Conservation (phyloP, 2,329 filamentous ascomycete species). For the Nothomitra cinnamomea region DNA sequence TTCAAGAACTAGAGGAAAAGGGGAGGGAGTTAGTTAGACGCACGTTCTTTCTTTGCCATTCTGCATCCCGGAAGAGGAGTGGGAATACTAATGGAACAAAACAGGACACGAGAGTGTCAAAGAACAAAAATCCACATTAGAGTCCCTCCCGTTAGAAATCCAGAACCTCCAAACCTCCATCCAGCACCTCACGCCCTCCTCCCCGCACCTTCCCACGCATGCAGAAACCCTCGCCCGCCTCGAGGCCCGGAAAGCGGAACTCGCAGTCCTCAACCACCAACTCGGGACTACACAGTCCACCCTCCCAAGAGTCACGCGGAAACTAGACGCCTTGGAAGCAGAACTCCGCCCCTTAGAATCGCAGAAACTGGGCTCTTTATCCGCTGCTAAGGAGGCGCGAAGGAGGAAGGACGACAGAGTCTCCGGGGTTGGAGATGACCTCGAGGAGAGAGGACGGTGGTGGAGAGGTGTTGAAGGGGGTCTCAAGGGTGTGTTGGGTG, state of each 20-base stretch:
- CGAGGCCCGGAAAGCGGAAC: constrained; percentile 23
- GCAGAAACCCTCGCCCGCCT: constrained; percentile 22
- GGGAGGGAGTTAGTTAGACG: constrained; percentile 33
- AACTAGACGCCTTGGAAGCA: constrained; percentile 46
- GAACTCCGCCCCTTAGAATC: constrained; percentile 53
- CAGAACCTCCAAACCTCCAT: constrained; percentile 33
- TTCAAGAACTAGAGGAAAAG: constrained; percentile 51
- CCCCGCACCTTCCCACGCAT: constrained; percentile 17
- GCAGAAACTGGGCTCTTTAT: constrained; percentile 29
- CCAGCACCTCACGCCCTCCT: constrained; percentile 24
- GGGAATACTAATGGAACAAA: neutral
- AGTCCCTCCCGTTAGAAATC: constrained; percentile 34
- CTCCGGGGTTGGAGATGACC: constrained; percentile 50
- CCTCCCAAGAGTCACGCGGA: constrained; percentile 47
- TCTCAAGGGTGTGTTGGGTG: constrained; percentile 44
- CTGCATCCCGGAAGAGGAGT: neutral
- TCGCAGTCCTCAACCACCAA: constrained; percentile 25
- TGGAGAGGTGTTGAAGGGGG: constrained; percentile 49
- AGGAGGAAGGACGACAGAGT: constrained; percentile 29
- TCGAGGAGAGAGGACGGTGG: constrained; percentile 63
- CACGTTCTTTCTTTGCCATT: neutral
- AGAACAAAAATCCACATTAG: constrained; percentile 33
- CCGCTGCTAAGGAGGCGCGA: constrained; percentile 24
- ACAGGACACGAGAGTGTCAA: constrained; percentile 36
- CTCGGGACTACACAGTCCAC: constrained; percentile 37